A percentile compares a stretch with the other conserved stretches of the same genome.
phyloP scores from a whole-genome alignment of 345 rosid genomes.

The Lagerstroemia speciosa region DNA sequence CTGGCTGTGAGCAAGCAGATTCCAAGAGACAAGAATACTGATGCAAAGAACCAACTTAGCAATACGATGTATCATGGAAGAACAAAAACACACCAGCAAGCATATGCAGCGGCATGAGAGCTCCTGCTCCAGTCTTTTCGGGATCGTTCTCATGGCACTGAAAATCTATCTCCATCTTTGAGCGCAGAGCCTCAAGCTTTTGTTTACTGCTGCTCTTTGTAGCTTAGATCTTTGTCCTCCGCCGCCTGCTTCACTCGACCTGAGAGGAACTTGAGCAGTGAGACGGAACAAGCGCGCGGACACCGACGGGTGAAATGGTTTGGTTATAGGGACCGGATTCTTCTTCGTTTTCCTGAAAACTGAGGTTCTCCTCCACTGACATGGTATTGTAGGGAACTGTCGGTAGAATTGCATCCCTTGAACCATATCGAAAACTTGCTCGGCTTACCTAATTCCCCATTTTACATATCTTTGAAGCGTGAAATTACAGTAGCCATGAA shows the following conservation, averaged over 20 bases:
- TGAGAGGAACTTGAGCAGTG: not conserved
- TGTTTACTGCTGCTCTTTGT: slow-evolving; percentile 12
- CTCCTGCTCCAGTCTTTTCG: slow-evolving; percentile 21
- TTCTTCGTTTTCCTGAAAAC: not conserved
- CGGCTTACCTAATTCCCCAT: too few relatives aligned
- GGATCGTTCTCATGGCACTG: slow-evolving; percentile 19
- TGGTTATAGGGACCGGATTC: too few relatives aligned
- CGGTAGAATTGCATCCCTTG: not conserved
- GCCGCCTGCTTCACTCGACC: slow-evolving; percentile 18
- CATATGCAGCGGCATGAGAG: too few relatives aligned
- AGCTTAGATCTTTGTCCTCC: too few relatives aligned
- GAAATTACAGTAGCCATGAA: too few relatives aligned
- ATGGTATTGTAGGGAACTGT: not conserved
- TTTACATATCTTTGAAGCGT: too few relatives aligned
- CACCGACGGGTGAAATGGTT: too few relatives aligned
- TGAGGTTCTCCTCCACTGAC: not conserved
- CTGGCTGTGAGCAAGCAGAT: too few relatives aligned
- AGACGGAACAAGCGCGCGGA: not conserved
- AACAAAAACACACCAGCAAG: too few relatives aligned
- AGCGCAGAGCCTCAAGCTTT: slow-evolving; percentile 14
- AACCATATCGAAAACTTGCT: not conserved
- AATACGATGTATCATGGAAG: too few relatives aligned
- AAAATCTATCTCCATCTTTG: slow-evolving; percentile 18
- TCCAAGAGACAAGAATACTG: too few relatives aligned
- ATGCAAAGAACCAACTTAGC: too few relatives aligned